Evolutionary conservation across 768 basidiomycete species (phyloP).

Genomic region (Xerocomus spinulosus): DNA sequence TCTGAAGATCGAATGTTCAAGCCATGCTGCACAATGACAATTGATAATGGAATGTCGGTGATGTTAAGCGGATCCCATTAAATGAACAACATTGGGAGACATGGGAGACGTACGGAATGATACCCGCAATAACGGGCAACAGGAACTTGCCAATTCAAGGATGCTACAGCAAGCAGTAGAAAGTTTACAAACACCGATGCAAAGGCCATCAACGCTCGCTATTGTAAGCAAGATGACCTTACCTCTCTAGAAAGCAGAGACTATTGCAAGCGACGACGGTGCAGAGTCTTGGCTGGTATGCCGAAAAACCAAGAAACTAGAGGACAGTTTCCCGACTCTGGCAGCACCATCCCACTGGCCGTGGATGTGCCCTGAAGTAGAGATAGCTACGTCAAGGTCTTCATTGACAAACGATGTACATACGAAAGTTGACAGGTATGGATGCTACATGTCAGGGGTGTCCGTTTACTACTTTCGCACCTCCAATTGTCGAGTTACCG

Average conservation of each 20-base stretch:
- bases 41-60: slow-evolving; percentile 5
- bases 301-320: neutral
- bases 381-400: slow-evolving; percentile 8
- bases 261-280: neutral
- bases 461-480: slow-evolving; percentile 12
- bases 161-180: slow-evolving; percentile 5
- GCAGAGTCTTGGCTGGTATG: no score
- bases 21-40: slow-evolving; percentile 18
- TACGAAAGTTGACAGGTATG: neutral
- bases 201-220: neutral
- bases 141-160: neutral
- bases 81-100: slow-evolving; percentile 7
- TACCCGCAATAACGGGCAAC: neutral
- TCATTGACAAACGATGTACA: slow-evolving; percentile 6
- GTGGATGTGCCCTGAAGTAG: slow-evolving; percentile 5
- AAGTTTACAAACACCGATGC: neutral
- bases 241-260: neutral
- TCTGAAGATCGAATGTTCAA: slow-evolving; percentile 1
- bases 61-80: neutral
- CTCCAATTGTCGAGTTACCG: slow-evolving; percentile 4
- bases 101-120: slow-evolving; percentile 7
- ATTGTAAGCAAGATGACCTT: neutral
- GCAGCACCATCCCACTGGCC: slow-evolving; percentile 10
- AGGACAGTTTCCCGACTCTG: neutral
- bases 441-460: neutral